Percentiles rank a stretch among this genome's conserved stretches.
phyloP scores from a whole-genome alignment of 1,284 basidiomycete species.

The Heimioporus punctisporus region DNA sequence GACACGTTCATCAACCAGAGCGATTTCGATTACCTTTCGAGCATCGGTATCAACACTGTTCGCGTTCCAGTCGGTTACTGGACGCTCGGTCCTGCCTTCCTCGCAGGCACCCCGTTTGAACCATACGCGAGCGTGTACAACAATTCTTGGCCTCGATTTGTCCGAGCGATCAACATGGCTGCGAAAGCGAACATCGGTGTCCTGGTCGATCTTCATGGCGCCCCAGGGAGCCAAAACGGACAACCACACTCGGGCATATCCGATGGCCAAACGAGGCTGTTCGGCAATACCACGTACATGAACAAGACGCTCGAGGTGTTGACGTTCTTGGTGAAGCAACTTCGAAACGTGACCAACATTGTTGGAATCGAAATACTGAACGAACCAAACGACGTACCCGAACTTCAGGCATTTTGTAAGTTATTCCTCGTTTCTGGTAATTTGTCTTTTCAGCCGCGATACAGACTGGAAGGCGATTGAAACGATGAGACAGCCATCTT shows the following conservation, averaged over 20 bases:
- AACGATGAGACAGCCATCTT: conserved; percentile 24
- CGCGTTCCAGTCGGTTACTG: conserved; percentile 75
- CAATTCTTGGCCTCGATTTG: conserved; percentile 62
- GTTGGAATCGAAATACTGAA: conserved; percentile 81
- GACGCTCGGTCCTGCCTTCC: conserved; percentile 49
- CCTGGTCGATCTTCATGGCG: conserved; percentile 37
- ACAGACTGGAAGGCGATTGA: conserved; percentile 22
- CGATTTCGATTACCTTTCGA: conserved; percentile 65
- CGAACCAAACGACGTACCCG: conserved; percentile 59
- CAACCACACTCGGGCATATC: conserved; percentile 75
- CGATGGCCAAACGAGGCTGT: conserved; percentile 59
- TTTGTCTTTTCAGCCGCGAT: not conserved
- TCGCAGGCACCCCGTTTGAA: conserved; percentile 54
- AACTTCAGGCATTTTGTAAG: conserved; percentile 31
- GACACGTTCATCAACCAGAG: conserved; percentile 72
- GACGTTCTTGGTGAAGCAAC: conserved; percentile 54
- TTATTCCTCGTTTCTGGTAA: no score
- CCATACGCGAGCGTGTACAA: conserved; percentile 60
- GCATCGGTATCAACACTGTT: conserved; percentile 74
- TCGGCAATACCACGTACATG: conserved; percentile 50
- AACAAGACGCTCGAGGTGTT: conserved; percentile 64
- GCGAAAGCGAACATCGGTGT: conserved; percentile 39
- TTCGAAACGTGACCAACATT: conserved; percentile 70
- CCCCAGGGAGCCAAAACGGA: conserved; percentile 60
- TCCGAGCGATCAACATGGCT: conserved; percentile 72